Evolutionary conservation across 2,329 filamentous ascomycete genomes (phyloP).

Genomic region (Shiraia sp.): DNA sequence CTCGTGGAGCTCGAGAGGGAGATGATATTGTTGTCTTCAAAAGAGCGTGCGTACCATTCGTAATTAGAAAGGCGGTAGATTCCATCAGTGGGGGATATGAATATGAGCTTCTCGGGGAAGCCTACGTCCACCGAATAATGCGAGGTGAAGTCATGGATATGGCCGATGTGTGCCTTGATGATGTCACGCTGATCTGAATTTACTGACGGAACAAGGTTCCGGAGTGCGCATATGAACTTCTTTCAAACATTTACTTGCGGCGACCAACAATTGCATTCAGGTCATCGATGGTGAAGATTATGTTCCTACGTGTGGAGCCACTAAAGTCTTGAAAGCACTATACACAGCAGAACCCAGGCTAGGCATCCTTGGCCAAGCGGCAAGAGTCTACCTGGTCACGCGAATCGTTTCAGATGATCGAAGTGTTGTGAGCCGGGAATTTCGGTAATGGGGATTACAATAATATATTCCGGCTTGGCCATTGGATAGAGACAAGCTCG

Average conservation of each 20-base stretch:
- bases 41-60: conserved; percentile 23
- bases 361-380: conserved; percentile 2
- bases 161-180: conserved; percentile 7
- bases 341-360: conserved; percentile 1
- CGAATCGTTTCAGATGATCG: conserved; percentile 11
- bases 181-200: conserved; percentile 17
- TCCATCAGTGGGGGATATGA: neutral
- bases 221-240: neutral
- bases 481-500: conserved; percentile 25
- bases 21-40: conserved; percentile 25
- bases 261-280: neutral
- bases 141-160: conserved; percentile 18
- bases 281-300: neutral
- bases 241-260: neutral
- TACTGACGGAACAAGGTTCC: neutral
- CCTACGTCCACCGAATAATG: conserved; percentile 30
- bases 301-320: neutral
- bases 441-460: too few species aligned
- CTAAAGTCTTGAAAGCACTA: neutral
- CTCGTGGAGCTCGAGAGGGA: conserved; percentile 14
- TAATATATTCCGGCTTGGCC: conserved; percentile 16
- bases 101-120: conserved; percentile 24
- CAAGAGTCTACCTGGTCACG: conserved; percentile 10
- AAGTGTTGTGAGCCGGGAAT: too few species aligned
- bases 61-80: conserved; percentile 6